Evolutionary conservation across 176 grass and related monocot species (phyloP).

Genomic region (Poa annua): DNA sequence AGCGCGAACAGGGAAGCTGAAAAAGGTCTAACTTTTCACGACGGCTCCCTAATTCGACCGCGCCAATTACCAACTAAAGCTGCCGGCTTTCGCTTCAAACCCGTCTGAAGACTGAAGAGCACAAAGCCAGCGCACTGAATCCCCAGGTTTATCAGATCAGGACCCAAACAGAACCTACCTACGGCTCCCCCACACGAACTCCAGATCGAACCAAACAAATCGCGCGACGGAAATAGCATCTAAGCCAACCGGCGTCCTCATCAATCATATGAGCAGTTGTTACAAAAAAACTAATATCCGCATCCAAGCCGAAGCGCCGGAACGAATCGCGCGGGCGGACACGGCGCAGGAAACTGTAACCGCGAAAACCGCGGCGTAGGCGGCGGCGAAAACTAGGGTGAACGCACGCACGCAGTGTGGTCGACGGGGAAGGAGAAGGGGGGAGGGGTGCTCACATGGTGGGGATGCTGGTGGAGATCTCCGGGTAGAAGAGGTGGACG

Average conservation of each 20-base stretch:
- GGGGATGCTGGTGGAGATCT: constrained; percentile 98
- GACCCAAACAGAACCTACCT: background rate
- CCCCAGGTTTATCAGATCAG: constrained; percentile 24
- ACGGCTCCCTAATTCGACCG: background rate
- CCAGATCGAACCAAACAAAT: constrained; percentile 43
- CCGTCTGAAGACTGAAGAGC: background rate
- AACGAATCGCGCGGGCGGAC: constrained; percentile 33
- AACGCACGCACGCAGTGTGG: background rate
- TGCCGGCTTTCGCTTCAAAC: background rate
- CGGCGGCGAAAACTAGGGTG: background rate
- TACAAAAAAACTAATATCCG: constrained; percentile 15
- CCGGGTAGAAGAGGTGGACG: constrained; percentile 98
- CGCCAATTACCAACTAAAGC: background rate
- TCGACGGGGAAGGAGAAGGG: background rate
- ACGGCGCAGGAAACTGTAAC: background rate
- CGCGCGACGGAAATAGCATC: background rate
- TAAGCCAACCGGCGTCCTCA: background rate
- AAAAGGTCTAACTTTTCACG: background rate
- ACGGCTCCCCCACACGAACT: background rate
- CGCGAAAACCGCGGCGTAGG: background rate
- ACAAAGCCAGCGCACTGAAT: background rate
- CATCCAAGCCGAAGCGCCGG: background rate
- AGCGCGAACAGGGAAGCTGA: background rate
- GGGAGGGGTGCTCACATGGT: constrained; percentile 63
- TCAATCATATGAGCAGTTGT: constrained; percentile 19